phyloP scores from a whole-genome alignment of 768 basidiomycete species.

The Leccinum sublutescens region DNA sequence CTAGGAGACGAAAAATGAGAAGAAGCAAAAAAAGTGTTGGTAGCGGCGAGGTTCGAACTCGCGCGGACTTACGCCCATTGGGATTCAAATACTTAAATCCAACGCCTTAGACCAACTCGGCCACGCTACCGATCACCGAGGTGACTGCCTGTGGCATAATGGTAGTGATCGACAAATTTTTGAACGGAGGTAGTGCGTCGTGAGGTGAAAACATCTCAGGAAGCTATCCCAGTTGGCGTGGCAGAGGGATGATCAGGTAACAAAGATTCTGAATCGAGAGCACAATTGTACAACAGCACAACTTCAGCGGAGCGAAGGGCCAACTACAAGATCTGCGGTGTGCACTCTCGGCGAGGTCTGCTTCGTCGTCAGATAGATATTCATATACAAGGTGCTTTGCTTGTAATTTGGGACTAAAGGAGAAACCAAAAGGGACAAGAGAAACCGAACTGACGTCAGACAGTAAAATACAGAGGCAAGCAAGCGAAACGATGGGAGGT shows the following conservation, averaged over 20 bases:
- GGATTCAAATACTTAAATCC: constrained; percentile 83
- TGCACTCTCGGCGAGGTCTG: neutral
- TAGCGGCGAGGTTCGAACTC: constrained; percentile 92
- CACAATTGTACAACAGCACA: neutral
- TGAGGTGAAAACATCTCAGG: neutral
- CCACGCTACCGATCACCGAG: constrained; percentile 56
- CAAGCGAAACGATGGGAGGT: constrained; percentile 24
- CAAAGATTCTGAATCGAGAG: neutral
- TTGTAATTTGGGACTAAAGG: constrained; percentile 9
- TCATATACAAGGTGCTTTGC: constrained; percentile 20
- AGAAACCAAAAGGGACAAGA: constrained; percentile 8
- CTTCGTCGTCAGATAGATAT: constrained; percentile 7
- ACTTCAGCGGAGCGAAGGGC: neutral
- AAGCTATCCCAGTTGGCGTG: neutral
- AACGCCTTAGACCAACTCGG: constrained; percentile 92
- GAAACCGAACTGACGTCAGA: constrained; percentile 11
- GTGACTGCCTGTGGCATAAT: neutral
- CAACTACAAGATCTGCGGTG: neutral
- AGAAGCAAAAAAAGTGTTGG: constrained; percentile 37
- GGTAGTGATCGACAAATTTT: neutral
- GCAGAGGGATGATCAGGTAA: neutral
- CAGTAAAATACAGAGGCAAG: constrained; percentile 30
- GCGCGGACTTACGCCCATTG: constrained; percentile 82
- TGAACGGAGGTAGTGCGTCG: neutral
- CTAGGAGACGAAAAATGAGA: neutral